Percentiles rank a stretch among this genome's conserved stretches.
Conservation (phyloP, 2,329 filamentous ascomycete genomes). For the Arthrobotrys megalospora region DNA sequence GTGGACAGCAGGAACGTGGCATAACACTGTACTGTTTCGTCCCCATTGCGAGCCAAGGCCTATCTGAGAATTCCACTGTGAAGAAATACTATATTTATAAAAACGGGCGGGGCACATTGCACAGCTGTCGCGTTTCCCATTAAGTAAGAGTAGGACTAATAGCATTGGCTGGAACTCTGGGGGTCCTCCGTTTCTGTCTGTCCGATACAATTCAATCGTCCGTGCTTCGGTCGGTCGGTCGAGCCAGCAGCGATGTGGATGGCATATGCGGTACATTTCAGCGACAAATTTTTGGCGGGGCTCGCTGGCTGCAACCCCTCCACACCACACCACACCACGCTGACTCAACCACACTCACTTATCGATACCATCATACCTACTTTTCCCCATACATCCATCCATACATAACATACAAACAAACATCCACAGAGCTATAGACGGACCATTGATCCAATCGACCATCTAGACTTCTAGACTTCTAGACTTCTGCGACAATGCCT, state of each 20-base stretch:
- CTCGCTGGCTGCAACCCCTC: conserved; percentile 44
- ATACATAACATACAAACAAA: background rate
- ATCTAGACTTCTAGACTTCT: conserved; percentile 63
- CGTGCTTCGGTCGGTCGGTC: background rate
- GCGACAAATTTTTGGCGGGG: conserved; percentile 51
- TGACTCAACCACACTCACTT: conserved; percentile 23
- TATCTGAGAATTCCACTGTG: too few relatives aligned
- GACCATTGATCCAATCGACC: background rate
- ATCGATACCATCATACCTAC: conserved; percentile 12
- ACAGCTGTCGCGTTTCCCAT: conserved; percentile 14
- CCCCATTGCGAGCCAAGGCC: too few relatives aligned
- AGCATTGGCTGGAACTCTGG: background rate
- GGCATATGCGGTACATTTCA: background rate
- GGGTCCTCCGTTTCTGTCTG: background rate
- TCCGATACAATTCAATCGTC: background rate
- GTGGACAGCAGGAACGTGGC: too few relatives aligned
- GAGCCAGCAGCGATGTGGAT: background rate
- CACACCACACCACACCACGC: conserved; percentile 29
- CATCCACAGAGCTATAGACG: too few relatives aligned
- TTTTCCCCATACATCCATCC: background rate
- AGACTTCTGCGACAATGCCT: conserved; percentile 81
- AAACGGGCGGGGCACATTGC: background rate
- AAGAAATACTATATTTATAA: background rate
- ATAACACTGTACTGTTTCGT: too few relatives aligned
- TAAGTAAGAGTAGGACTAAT: conserved; percentile 28